Conservation (phyloP, 2,329 filamentous ascomycete species). For the Sarocladium brachiariae region DNA sequence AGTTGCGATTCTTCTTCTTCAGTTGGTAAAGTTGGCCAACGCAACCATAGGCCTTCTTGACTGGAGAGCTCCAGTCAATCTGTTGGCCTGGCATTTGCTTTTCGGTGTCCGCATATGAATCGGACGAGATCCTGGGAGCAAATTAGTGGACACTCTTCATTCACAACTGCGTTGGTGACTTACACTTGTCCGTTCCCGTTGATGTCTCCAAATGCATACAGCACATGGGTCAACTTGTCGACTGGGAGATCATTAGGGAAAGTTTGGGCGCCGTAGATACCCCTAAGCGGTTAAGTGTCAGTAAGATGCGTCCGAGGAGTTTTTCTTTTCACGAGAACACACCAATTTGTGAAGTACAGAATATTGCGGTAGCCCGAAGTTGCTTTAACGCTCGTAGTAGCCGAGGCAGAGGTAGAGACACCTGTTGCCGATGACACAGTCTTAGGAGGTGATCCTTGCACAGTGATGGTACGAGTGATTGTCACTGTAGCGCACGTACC, state of each 20-base stretch:
- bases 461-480: not conserved
- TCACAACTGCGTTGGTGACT: constrained; percentile 15
- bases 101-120: constrained; percentile 43
- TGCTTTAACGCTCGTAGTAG: not conserved
- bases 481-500: not conserved
- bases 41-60: constrained; percentile 69
- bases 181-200: constrained; percentile 39
- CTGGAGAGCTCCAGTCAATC: constrained; percentile 42
- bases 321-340: not conserved
- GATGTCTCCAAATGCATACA: constrained; percentile 52
- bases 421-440: not conserved
- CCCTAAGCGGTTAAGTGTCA: constrained; percentile 28
- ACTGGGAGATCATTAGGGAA: constrained; percentile 63
- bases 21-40: constrained; percentile 69
- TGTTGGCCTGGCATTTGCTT: constrained; percentile 62
- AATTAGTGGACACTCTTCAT: not conserved
- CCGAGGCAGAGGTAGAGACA: not conserved
- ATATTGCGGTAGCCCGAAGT: constrained; percentile 26
- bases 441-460: not conserved
- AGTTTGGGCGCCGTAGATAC: constrained; percentile 66
- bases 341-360: constrained; percentile 52
- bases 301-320: constrained; percentile 10
- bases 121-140: constrained; percentile 20
- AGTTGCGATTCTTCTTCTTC: constrained; percentile 66
- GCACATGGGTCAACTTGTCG: constrained; percentile 64